These are phyloP conservation scores for Choricystis sp. DNA, from an alignment of 139 green algal species.

Conservation along the genomic window DNA sequence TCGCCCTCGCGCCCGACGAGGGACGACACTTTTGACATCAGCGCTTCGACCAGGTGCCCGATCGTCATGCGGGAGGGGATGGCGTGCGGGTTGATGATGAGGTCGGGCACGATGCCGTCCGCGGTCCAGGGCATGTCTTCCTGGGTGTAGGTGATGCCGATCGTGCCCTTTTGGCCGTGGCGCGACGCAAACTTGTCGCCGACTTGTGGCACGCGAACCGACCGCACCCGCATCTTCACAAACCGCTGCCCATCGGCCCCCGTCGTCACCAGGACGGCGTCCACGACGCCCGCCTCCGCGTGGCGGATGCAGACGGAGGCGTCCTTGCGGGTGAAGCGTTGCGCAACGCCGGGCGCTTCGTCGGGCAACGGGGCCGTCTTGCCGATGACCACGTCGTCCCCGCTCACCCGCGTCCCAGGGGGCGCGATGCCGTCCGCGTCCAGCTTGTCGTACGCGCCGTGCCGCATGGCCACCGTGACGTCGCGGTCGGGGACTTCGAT, in stretches of 20 bases:
- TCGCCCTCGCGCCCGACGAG: conserved; percentile 83
- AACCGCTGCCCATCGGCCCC: conserved; percentile 78
- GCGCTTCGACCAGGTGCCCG: conserved; percentile 91
- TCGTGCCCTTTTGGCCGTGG: conserved; percentile 94
- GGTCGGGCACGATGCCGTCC: conserved; percentile 85
- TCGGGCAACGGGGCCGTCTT: conserved; percentile 57
- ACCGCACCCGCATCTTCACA: conserved; percentile 90
- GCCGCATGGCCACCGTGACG: conserved; percentile 43
- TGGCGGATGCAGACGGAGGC: conserved; percentile 39
- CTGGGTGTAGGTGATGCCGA: conserved; percentile 92
- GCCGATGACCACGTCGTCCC: conserved; percentile 69
- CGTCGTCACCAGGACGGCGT: conserved; percentile 79
- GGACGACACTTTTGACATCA: conserved; percentile 90
- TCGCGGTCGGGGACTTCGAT: conserved; percentile 73
- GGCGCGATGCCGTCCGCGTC: conserved; percentile 86
- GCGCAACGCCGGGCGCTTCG: conserved; percentile 40
- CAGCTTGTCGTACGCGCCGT: conserved; percentile 96
- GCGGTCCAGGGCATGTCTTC: conserved; percentile 63
- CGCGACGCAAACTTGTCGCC: conserved; percentile 97
- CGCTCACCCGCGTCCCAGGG: conserved; percentile 63
- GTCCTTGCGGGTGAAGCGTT: conserved; percentile 57
- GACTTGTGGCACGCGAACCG: conserved; percentile 91
- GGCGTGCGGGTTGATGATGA: conserved; percentile 98
- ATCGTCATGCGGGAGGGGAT: conserved; percentile 99
- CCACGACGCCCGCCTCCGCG: conserved; percentile 57